Conservation (phyloP, 768 basidiomycete species). For the Leccinum aurantiacum region DNA sequence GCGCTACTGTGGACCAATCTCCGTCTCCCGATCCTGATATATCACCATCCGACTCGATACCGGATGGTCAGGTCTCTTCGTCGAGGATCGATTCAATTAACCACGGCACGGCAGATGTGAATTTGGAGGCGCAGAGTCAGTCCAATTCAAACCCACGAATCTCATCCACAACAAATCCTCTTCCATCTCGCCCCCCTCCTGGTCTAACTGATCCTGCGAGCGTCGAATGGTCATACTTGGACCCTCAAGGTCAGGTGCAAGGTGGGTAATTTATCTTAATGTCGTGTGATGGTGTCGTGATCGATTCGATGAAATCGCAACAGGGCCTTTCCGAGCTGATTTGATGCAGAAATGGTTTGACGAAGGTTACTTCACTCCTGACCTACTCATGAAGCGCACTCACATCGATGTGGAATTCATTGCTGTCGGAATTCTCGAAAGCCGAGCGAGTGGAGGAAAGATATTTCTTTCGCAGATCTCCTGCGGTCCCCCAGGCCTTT, state of each 20-base stretch:
- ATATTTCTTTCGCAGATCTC: constrained; percentile 60
- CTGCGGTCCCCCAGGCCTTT: constrained; percentile 53
- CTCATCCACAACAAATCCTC: constrained; percentile 11
- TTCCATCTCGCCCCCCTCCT: constrained; percentile 41
- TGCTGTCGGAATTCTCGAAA: constrained; percentile 58
- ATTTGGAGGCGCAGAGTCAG: constrained; percentile 13
- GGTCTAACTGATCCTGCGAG: constrained; percentile 53
- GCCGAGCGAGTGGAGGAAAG: constrained; percentile 51
- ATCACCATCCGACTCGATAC: constrained; percentile 7
- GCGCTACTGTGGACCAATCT: constrained; percentile 8
- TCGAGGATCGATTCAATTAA: constrained; percentile 10
- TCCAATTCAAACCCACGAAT: constrained; percentile 7
- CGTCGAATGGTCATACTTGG: constrained; percentile 90
- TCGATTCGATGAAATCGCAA: constrained; percentile 1
- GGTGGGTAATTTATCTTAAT: constrained; percentile 44
- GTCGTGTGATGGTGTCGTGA: neutral
- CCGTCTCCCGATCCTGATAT: constrained; percentile 13
- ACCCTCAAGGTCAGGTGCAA: constrained; percentile 90
- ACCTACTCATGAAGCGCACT: constrained; percentile 83
- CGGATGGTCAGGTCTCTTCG: constrained; percentile 11
- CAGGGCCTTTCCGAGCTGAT: constrained; percentile 87
- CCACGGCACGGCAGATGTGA: constrained; percentile 18
- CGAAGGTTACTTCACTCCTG: constrained; percentile 82
- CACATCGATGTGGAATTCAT: constrained; percentile 67
- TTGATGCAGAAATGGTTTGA: constrained; percentile 95